phyloP scores from a whole-genome alignment of 148 eudicot species.

The Nyssa sinensis region DNA sequence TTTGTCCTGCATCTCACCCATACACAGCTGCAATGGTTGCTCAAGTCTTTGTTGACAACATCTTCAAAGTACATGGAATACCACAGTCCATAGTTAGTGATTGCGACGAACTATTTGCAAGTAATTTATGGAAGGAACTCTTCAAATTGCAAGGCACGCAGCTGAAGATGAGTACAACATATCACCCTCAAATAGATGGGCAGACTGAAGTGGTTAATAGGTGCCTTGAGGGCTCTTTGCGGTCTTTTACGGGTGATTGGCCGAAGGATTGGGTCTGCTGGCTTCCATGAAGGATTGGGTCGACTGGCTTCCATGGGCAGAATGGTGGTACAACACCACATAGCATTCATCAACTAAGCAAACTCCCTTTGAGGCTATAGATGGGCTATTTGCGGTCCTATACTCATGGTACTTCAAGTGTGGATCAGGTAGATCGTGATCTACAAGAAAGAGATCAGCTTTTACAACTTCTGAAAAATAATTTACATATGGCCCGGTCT shows the following conservation, averaged over 20 bases:
- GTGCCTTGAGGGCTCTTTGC: too few relatives aligned
- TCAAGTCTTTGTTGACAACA: neutral
- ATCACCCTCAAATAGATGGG: conserved; percentile 1
- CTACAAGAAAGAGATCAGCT: neutral
- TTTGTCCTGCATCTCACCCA: neutral
- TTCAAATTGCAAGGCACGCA: neutral
- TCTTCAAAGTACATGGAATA: neutral
- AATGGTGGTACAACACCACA: neutral
- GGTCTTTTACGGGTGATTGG: too few relatives aligned
- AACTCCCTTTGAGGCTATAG: neutral
- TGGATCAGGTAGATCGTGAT: too few relatives aligned
- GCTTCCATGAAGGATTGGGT: too few relatives aligned
- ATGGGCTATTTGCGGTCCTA: neutral
- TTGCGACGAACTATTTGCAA: neutral
- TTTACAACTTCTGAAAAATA: neutral
- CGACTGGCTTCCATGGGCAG: neutral
- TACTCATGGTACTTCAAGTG: too few relatives aligned
- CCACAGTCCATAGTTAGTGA: neutral
- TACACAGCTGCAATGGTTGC: neutral
- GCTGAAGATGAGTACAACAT: neutral
- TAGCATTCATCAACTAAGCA: neutral
- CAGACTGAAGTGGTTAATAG: too few relatives aligned
- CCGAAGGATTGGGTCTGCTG: too few relatives aligned
- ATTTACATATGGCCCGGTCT: neutral
- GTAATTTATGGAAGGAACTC: conserved; percentile 8